Base-by-base conservation (phyloP, 805 yeast species). In the Saccharomyces mikatae region DNA sequence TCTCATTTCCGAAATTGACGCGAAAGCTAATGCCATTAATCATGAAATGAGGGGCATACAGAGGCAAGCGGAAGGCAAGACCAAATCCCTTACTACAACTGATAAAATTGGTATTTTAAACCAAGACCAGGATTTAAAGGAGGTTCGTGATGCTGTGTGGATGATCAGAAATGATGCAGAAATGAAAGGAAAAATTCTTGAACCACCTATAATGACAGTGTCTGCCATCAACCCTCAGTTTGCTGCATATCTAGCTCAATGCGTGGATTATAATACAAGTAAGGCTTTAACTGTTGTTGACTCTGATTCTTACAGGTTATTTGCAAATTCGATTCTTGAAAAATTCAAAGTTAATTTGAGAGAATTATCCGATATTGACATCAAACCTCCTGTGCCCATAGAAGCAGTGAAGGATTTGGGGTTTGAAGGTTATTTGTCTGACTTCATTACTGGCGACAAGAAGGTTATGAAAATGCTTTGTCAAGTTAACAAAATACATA, bases 361-460 rank as follows among this genome's bases (percentile, higher is more conserved):
- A 76, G 78, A 82, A 56, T 30, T 74, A 4, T 59, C 67, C 26
- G 50, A 59, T 4, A 51, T 44, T 5, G 24, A 50, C 52, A 57
- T 54, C 49, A 49, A 54, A 44, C 72, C 62, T 41, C 67, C 62
- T 29, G 55, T 66, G 27, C 52, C 74, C 52, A 56, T 54, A 2
- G 73, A 73, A 8, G 64, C 76, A 49, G 60, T 89, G 1, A 62
- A 58, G 29, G 36, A 54, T 0, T 68, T 74, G 24, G 96, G 96
- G 0, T 90, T 94, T 67, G 96, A 87, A 53, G 94, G 96, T 0
- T 88, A 81, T 62, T 60, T 90, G 27, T 69, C 79, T 1, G 97
- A 94, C 61, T 81, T 81, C 58, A 63, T 92, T 2, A 69, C 71
- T 2, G 98, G 96, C 0, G 96, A 96, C 0, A 63, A 68, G 5